phyloP scores from a whole-genome alignment of 106 monocot genomes.

The Dendrobium officinale region DNA sequence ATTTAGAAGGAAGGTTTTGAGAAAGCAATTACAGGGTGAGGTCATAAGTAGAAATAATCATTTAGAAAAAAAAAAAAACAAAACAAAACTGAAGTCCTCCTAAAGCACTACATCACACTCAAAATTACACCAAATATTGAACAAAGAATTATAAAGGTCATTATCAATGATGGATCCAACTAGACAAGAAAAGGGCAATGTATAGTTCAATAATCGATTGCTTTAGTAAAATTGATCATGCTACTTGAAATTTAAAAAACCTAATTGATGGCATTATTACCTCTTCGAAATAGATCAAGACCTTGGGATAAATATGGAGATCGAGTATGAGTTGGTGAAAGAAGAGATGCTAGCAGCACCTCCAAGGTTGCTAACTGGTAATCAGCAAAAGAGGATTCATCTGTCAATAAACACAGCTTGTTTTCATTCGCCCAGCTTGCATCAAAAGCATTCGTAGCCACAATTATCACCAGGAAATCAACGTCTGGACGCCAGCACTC shows the following conservation, averaged over 20 bases:
- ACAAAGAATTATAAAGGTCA: no score
- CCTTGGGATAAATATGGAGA: constrained; percentile 74
- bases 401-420: constrained; percentile 11
- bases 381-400: constrained; percentile 29
- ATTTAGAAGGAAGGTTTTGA: background rate
- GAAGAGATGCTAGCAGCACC: constrained; percentile 69
- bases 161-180: background rate
- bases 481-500: constrained; percentile 59
- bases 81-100: background rate
- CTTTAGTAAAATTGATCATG: no score
- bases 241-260: background rate
- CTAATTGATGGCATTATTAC: constrained; percentile 20
- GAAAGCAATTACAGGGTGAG: background rate
- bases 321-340: constrained; percentile 47
- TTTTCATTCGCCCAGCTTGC: constrained; percentile 20
- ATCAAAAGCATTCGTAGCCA: constrained; percentile 55
- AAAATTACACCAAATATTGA: no score
- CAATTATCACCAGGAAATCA: constrained; percentile 57
- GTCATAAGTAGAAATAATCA: background rate
- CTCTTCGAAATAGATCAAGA: constrained; percentile 69
- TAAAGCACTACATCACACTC: no score
- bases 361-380: constrained; percentile 62
- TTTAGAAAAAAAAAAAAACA: background rate
- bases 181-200: background rate
- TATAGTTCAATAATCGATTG: background rate